Evolutionary conservation across 495 filamentous ascomycete species (phyloP), one percentile per base, ranked within the genome.

Genomic region (Clohesyomyces aquaticus): DNA sequence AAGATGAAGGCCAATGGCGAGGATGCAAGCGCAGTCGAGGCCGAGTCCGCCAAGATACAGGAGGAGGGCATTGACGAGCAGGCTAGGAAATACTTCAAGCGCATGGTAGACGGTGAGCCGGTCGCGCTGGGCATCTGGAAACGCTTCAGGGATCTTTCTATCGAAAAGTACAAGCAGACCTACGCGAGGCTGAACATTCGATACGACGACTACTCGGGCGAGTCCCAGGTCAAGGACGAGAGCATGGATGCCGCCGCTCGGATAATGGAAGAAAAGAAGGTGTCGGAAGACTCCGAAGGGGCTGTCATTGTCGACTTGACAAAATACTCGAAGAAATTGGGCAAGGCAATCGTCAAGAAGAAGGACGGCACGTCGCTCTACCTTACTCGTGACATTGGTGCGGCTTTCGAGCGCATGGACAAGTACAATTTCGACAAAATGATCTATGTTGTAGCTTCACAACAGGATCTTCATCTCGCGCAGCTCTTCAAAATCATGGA

Each of bases 121-220:
- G 85, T 85, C 19, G 93, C 90, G 1, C 77, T 96, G 46, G 87
- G 85, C 42, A 78, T 88, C 60, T 98, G 94, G 94, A 83, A 83
- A 70, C 83, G 86, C 19, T 98, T 97, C 82, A 84, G 94, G 73
- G 89, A 95, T 46, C 82, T 98, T 82, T 64, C 62, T 19, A 72
- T 72, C 49, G 64, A 67, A 23, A 67, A 61, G 43, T 72, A 72
- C 64, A 70, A 70, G 54, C 8, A 71, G 32, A 68, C 70, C 8
- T 72, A 72, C 47, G 70, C 70, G 10, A 32, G 70, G 14, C 61
- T 72, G 86, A 93, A 96, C 77, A 97, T 98, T 72, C 81, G 86
- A 59, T 98, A 93, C 69, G 93, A 97, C 73, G 87, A 91, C 55
- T 98, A 98, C 79, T 89, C 88, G 32, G 93, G 93, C 32, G 94